Evolutionary conservation across 345 rosid species (phyloP), one percentile per base, ranked within the genome.

Genomic region (Aethionema arabicum): DNA sequence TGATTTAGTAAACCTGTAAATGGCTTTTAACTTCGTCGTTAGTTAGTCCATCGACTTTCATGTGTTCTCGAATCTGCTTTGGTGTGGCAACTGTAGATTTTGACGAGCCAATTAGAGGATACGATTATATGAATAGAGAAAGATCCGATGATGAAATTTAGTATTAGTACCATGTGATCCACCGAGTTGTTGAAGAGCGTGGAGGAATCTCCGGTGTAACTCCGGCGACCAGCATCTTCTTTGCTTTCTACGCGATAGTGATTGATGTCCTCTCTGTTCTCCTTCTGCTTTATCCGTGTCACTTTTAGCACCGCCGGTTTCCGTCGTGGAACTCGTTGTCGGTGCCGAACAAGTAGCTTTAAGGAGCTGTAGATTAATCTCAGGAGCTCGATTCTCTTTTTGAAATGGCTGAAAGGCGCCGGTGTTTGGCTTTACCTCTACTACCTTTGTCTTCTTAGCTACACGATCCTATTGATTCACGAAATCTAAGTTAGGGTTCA

Each of bases 21-120:
- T 92, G 98, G 81, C 98, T 92, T 75, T 92, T 92, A 21, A 92
- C 98, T 87, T 92, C 98, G 66, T 89, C 98, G 29, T 89, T 92
- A 9, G 95, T 85, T 15, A 92, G 83, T 46, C 96, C 96, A 70
- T 92, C 98, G 12, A 92, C 96, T 69, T 89, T 89, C 98, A 92
- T 92, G 56, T 81, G 74, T 77, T 92, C 98, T 72, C 95, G 85
- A 4, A 92, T 91, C 71, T 88, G 98, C 76, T 91, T 91, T 0
- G 98, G 98, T 0, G 98, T 92, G 7, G 98, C 93, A 62, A 71
- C 98, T 92, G 80, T 63, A 65, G 62, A 49, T 27, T 43, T 36
- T 3, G 4, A 0, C 30, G 31, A 56, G 0, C 68, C 44, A 69
- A 62, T 62, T 8, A 69, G 33, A 53, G 27, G 27, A 21, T 21